phyloP scores from a whole-genome alignment of 2,329 filamentous ascomycete genomes.

The Metarhizium robertsii region DNA sequence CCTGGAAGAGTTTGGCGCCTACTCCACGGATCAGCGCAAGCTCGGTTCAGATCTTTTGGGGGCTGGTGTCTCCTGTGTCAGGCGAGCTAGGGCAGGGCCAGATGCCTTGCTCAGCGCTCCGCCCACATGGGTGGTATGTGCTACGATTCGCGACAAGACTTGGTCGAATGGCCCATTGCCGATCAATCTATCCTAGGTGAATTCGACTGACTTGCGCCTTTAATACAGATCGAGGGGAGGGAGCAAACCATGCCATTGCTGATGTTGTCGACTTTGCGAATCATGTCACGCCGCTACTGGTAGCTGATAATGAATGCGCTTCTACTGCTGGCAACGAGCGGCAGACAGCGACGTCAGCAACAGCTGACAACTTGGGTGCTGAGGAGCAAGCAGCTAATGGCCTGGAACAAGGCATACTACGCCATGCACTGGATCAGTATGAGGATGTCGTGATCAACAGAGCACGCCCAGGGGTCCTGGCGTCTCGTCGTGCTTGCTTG shows the following conservation, averaged over 20 bases:
- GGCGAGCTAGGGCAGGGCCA: no score
- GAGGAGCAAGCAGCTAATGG: no score
- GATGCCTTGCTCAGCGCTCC: no score
- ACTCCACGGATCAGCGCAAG: no score
- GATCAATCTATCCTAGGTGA: not conserved
- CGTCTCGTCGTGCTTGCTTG: constrained; percentile 41
- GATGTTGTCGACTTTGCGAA: constrained; percentile 38
- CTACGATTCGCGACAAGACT: not conserved
- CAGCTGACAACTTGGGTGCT: not conserved
- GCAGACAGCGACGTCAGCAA: not conserved
- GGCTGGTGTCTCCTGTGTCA: no score
- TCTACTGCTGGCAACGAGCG: not conserved
- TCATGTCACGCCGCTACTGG: constrained; percentile 16
- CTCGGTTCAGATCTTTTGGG: no score
- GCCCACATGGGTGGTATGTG: not conserved
- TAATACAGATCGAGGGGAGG: constrained; percentile 43
- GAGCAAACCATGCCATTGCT: constrained; percentile 45
- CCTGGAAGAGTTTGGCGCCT: no score
- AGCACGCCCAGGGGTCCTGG: constrained; percentile 35
- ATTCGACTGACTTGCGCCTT: not conserved
- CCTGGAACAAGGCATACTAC: constrained; percentile 8
- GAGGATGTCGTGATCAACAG: constrained; percentile 34
- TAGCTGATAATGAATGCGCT: not conserved
- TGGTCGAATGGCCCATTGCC: not conserved
- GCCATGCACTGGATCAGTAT: constrained; percentile 27